phyloP scores from a whole-genome alignment of 2,329 filamentous ascomycete genomes.

The Aspergillus melleus region DNA sequence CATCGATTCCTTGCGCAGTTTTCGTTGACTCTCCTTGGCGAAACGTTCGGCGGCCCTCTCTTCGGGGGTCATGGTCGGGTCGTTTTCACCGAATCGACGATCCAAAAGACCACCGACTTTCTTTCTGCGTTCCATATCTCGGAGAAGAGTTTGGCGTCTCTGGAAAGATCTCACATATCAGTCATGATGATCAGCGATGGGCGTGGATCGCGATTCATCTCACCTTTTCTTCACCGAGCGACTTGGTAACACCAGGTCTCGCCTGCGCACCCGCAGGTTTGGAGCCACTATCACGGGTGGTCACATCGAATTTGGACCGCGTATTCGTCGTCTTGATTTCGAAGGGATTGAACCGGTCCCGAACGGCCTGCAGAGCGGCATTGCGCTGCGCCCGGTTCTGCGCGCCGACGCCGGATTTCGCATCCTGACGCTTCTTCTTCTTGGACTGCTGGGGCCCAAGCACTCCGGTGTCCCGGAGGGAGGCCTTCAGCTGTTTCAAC shows the following conservation, averaged over 20 bases:
- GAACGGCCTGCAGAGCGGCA: constrained; percentile 78
- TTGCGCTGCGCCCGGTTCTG: constrained; percentile 76
- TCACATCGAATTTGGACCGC: constrained; percentile 82
- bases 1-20: constrained; percentile 72
- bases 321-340: constrained; percentile 80
- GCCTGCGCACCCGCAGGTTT: constrained; percentile 59
- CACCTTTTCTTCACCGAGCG: constrained; percentile 81
- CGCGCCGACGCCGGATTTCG: constrained; percentile 64
- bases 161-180: constrained; percentile 33
- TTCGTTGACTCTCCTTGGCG: constrained; percentile 78
- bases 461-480: constrained; percentile 83
- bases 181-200: constrained; percentile 1
- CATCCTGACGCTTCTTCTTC: constrained; percentile 80
- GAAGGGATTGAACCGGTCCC: constrained; percentile 97
- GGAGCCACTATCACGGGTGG: constrained; percentile 59
- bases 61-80: constrained; percentile 89
- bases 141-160: constrained; percentile 79
- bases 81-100: constrained; percentile 91
- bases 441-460: constrained; percentile 92
- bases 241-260: constrained; percentile 80
- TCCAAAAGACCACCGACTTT: constrained; percentile 92
- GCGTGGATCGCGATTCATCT: constrained; percentile 24
- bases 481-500: constrained; percentile 91
- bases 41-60: constrained; percentile 91
- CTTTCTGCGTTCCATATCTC: constrained; percentile 84